Conservation (phyloP, 768 basidiomycete species). For the Xerocomus brunneocitrinus region DNA sequence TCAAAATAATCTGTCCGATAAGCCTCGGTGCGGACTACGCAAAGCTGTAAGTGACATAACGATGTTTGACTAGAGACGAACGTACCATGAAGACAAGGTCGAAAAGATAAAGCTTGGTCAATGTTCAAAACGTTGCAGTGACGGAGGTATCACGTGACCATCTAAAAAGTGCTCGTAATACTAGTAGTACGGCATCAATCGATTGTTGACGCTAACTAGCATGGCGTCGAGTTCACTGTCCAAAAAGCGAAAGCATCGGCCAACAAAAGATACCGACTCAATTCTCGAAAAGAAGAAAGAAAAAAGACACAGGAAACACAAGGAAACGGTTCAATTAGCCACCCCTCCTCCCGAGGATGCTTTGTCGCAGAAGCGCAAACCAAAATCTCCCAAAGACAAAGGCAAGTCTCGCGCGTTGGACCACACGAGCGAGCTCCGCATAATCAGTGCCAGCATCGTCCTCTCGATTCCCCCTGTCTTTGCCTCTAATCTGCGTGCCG, state of each 20-base stretch:
- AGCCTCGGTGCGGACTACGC: slow-evolving; percentile 72
- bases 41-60: background rate
- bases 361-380: slow-evolving; percentile 14
- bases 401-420: slow-evolving; percentile 34
- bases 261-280: slow-evolving; percentile 15
- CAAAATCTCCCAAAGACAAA: slow-evolving; percentile 31
- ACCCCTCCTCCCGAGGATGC: slow-evolving; percentile 7
- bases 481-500: slow-evolving; percentile 62
- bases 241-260: slow-evolving; percentile 53
- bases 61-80: background rate
- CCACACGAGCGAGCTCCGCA: slow-evolving; percentile 48
- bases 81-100: slow-evolving; percentile 21
- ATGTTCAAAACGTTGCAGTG: background rate
- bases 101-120: background rate
- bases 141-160: slow-evolving; percentile 15
- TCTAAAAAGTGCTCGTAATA: slow-evolving; percentile 6
- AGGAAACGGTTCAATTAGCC: background rate
- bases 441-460: slow-evolving; percentile 59
- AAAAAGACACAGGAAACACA: slow-evolving; percentile 24
- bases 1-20: slow-evolving; percentile 73
- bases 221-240: slow-evolving; percentile 5
- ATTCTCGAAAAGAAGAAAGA: slow-evolving; percentile 34
- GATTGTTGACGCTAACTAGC: slow-evolving; percentile 10
- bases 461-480: slow-evolving; percentile 82
- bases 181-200: background rate